Evolutionary conservation across 1,139 yeast genomes (phyloP).

Genomic region (Debaryomyces sp.): DNA sequence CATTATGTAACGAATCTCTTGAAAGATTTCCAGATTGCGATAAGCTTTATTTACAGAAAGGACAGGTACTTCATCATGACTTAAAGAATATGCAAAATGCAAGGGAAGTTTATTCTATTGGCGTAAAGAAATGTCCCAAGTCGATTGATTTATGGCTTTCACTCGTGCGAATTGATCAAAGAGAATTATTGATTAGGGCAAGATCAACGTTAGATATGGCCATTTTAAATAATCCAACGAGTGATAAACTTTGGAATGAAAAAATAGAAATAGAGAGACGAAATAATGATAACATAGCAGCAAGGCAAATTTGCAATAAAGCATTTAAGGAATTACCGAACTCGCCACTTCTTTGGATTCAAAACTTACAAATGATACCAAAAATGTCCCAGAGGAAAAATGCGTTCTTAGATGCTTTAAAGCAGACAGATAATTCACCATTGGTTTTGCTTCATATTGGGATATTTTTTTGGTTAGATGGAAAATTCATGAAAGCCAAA

Average conservation of each 20-base stretch:
- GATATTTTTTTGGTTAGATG: constrained; percentile 65
- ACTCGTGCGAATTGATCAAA: constrained; percentile 53
- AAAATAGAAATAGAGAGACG: constrained; percentile 61
- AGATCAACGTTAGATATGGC: constrained; percentile 77
- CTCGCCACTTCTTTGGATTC: constrained; percentile 66
- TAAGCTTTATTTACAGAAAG: constrained; percentile 60
- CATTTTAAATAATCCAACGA: constrained; percentile 50
- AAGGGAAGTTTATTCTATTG: constrained; percentile 49
- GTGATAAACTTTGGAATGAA: constrained; percentile 58
- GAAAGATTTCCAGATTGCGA: constrained; percentile 45
- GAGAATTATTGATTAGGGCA: constrained; percentile 52
- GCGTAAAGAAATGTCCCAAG: constrained; percentile 50
- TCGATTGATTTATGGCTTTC: constrained; percentile 57
- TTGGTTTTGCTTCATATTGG: constrained; percentile 67
- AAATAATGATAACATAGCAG: constrained; percentile 53
- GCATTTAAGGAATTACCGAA: constrained; percentile 64
- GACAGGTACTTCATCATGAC: constrained; percentile 49
- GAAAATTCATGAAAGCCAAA: constrained; percentile 64
- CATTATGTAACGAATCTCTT: constrained; percentile 48
- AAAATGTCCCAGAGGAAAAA: constrained; percentile 62
- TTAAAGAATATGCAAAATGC: constrained; percentile 39
- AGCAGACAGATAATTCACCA: constrained; percentile 62
- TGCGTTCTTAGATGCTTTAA: constrained; percentile 72
- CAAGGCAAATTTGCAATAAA: constrained; percentile 56
- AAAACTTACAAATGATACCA: constrained; percentile 53